These are phyloP conservation scores for Pholiota microspora DNA, from an alignment of 768 basidiomycete species.

Conservation along the genomic window DNA sequence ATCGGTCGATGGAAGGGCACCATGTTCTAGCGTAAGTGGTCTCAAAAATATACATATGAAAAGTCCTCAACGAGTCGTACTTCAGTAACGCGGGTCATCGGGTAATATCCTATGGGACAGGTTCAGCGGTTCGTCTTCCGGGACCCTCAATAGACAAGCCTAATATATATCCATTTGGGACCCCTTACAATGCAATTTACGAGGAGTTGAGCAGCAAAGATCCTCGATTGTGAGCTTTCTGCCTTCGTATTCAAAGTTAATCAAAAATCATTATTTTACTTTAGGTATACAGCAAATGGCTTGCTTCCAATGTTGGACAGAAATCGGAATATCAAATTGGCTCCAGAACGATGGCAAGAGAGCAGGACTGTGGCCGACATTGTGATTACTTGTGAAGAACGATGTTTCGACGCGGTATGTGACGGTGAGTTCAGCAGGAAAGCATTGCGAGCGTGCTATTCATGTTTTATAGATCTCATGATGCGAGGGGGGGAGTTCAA, in stretches of 20 bases:
- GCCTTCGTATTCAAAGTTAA: neutral
- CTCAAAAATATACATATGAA: neutral
- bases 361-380: slow-evolving; percentile 86
- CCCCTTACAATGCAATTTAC: slow-evolving; percentile 94
- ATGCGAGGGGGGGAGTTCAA: slow-evolving; percentile 88
- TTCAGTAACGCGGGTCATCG: slow-evolving; percentile 85
- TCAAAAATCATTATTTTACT: slow-evolving; percentile 4
- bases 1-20: slow-evolving; percentile 98
- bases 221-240: slow-evolving; percentile 62
- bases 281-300: slow-evolving; percentile 90
- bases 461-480: slow-evolving; percentile 63
- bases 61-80: slow-evolving; percentile 6
- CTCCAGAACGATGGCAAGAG: slow-evolving; percentile 98
- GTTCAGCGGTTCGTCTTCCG: slow-evolving; percentile 94
- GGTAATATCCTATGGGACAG: slow-evolving; percentile 94
- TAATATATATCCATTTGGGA: slow-evolving; percentile 95
- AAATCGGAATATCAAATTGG: slow-evolving; percentile 86
- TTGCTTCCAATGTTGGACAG: slow-evolving; percentile 95
- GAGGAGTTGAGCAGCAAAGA: slow-evolving; percentile 87
- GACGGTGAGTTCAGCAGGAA: slow-evolving; percentile 63
- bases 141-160: slow-evolving; percentile 97
- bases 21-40: slow-evolving; percentile 77
- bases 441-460: neutral
- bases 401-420: slow-evolving; percentile 97
- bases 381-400: slow-evolving; percentile 98